A percentile compares a stretch with the other conserved stretches of the same genome.
These are phyloP conservation scores for Dactylonectria estremocensis DNA, from an alignment of 2,329 filamentous ascomycete genomes.

Conservation along the genomic window DNA sequence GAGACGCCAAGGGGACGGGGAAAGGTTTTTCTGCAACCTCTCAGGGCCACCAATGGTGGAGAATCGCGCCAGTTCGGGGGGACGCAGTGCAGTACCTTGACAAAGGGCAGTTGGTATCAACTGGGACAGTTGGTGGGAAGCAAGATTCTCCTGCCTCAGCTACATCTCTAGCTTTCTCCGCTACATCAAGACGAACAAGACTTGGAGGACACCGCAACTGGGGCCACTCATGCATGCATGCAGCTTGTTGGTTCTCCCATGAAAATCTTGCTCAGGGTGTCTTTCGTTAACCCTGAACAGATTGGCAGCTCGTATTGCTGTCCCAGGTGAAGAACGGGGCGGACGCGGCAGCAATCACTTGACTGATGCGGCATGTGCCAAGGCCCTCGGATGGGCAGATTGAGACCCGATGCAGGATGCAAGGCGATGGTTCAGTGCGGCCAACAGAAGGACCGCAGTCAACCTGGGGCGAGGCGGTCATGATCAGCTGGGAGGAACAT, in stretches of 20 bases:
- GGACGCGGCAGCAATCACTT: slow-evolving; percentile 49
- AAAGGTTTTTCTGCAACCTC: slow-evolving; percentile 8
- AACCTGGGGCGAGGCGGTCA: slow-evolving; percentile 22
- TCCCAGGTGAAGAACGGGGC: slow-evolving; percentile 27
- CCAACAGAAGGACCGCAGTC: slow-evolving; percentile 34
- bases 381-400: slow-evolving; percentile 38
- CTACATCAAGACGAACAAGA: slow-evolving; percentile 19
- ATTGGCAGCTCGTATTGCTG: slow-evolving; percentile 40
- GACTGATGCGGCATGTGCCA: slow-evolving; percentile 49
- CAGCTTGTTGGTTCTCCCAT: slow-evolving; percentile 42
- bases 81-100: slow-evolving; percentile 6
- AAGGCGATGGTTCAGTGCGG: slow-evolving; percentile 36
- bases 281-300: slow-evolving; percentile 37
- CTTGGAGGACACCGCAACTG: slow-evolving; percentile 15
- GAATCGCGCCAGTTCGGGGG: slow-evolving; percentile 27
- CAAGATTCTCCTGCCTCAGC: slow-evolving; percentile 27
- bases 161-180: slow-evolving; percentile 33
- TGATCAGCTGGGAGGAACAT: slow-evolving; percentile 20
- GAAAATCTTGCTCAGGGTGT: slow-evolving; percentile 22
- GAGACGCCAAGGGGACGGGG: slow-evolving; percentile 1
- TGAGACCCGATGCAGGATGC: slow-evolving; percentile 32
- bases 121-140: slow-evolving; percentile 26
- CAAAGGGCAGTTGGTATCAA: slow-evolving; percentile 26
- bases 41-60: slow-evolving; percentile 16
- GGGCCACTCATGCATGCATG: slow-evolving; percentile 45